Evolutionary conservation across 768 basidiomycete genomes (phyloP).

Genomic region (Gymnopilus dilepis): DNA sequence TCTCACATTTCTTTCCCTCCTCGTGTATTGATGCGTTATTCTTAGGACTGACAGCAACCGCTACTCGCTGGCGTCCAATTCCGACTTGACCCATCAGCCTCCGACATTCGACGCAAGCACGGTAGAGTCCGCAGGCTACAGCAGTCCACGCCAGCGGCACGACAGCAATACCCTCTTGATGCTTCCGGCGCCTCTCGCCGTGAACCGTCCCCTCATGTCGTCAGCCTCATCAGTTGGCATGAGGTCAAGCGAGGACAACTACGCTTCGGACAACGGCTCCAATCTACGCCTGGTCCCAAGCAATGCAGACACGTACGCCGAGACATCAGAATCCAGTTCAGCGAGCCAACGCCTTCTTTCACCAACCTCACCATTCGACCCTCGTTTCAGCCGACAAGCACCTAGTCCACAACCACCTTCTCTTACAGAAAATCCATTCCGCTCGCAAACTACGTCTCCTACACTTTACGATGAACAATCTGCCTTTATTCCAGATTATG

Average conservation of each 20-base stretch:
- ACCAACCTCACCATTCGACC: conserved; percentile 34
- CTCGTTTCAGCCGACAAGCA: conserved; percentile 27
- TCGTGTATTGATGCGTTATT: conserved; percentile 15
- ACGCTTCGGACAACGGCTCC: conserved; percentile 45
- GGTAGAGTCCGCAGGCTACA: conserved; percentile 57
- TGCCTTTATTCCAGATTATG: conserved; percentile 40
- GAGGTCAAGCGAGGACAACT: conserved; percentile 54
- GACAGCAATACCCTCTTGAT: conserved; percentile 76
- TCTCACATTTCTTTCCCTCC: conserved; percentile 5
- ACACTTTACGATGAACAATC: conserved; percentile 44
- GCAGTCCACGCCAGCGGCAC: conserved; percentile 54
- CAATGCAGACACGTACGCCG: conserved; percentile 46
- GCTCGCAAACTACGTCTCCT: conserved; percentile 47
- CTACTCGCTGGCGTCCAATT: conserved; percentile 79
- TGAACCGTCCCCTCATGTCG: conserved; percentile 53
- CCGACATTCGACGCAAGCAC: conserved; percentile 63
- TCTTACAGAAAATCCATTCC: conserved; percentile 56
- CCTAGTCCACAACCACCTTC: conserved; percentile 29
- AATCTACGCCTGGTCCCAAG: conserved; percentile 50
- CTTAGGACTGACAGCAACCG: conserved; percentile 51
- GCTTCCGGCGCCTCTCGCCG: conserved; percentile 76
- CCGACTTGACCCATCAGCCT: conserved; percentile 71
- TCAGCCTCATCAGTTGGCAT: conserved; percentile 52
- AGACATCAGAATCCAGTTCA: conserved; percentile 42
- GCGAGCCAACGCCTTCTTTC: conserved; percentile 37